Evolutionary conservation across 75 land plant genomes (phyloP), one percentile per base, ranked within the genome.

Genomic region (Selaginella moellendorffii): DNA sequence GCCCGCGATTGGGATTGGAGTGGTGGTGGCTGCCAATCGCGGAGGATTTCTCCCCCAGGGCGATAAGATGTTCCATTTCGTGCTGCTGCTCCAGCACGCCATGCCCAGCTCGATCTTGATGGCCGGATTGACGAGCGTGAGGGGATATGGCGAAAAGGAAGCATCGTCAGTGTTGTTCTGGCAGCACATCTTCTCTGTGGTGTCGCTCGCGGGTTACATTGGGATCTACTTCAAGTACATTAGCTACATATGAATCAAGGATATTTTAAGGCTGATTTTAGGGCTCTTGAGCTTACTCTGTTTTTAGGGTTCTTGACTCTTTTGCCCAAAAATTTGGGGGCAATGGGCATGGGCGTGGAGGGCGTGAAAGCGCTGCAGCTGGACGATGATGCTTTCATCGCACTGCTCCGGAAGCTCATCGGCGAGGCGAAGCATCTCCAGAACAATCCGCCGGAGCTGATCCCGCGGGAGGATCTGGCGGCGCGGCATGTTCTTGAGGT

Each of bases 391-490:
- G 62, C 73, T 25, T 90, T 80, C 75, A 74, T 86, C 1, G 0
- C 63, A 21, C 77, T 90, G 30, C 81, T 90, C n/a, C 12, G 54
- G 0, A 90, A 83, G 53, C 67, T 90, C 46, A 82, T 90, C 67
- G 90, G 87, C 28, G 91, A 90, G 66, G 71, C 84, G 19, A 61
- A 75, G 72, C 65, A 71, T 63, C 67, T 90, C 25, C 96, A 90
- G 64, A 90, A 90, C 80, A 90, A 90, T 73, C 96, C 87, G 23
- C 91, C 91, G 24, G 91, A 86, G 27, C 75, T 90, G 56, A 66
- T 86, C 54, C 96, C 96, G 9, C 59, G 74, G 67, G 90, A 89
- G 60, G 96, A 89, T 71, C 36, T 79, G 27, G 81, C 82, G n/a
- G 90, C 46, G 10, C 5, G 79, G 22, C 96, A 89, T 53, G 84